Evolutionary conservation across 495 filamentous ascomycete species (phyloP).

Genomic region (Annulohypoxylon bovei): DNA sequence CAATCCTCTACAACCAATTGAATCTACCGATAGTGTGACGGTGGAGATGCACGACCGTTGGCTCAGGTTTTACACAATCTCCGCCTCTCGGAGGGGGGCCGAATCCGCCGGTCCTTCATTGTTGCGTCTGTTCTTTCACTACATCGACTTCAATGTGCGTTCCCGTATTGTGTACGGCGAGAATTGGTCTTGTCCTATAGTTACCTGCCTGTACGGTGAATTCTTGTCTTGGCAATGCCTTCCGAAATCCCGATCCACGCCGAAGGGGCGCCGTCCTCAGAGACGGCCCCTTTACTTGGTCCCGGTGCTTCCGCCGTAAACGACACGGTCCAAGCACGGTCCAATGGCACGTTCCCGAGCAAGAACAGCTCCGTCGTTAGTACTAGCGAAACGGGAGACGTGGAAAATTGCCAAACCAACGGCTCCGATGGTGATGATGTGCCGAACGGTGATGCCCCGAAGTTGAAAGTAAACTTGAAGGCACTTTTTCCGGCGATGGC

Average conservation of each 20-base stretch:
- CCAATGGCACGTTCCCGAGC: slow-evolving; percentile 34
- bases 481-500: slow-evolving; percentile 66
- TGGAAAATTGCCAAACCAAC: slow-evolving; percentile 24
- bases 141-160: not conserved
- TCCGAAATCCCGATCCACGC: slow-evolving; percentile 12
- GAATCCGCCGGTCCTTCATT: not conserved
- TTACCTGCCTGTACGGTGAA: not conserved
- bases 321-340: slow-evolving; percentile 7
- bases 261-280: slow-evolving; percentile 25
- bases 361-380: slow-evolving; percentile 2
- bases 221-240: slow-evolving; percentile 15
- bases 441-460: slow-evolving; percentile 19
- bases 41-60: slow-evolving; percentile 25
- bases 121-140: not conserved
- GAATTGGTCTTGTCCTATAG: not conserved
- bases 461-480: slow-evolving; percentile 56
- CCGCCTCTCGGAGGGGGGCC: slow-evolving; percentile 15
- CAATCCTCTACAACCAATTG: slow-evolving; percentile 16
- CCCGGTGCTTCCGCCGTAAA: slow-evolving; percentile 18
- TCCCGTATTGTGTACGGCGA: not conserved
- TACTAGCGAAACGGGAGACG: slow-evolving; percentile 20
- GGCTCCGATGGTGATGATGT: slow-evolving; percentile 8
- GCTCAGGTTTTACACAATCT: slow-evolving; percentile 1
- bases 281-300: slow-evolving; percentile 43
- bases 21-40: slow-evolving; percentile 21